Percentiles rank a stretch among this genome's conserved stretches.
Conservation (phyloP, 345 rosid species). For the Noccaea caerulescens region DNA sequence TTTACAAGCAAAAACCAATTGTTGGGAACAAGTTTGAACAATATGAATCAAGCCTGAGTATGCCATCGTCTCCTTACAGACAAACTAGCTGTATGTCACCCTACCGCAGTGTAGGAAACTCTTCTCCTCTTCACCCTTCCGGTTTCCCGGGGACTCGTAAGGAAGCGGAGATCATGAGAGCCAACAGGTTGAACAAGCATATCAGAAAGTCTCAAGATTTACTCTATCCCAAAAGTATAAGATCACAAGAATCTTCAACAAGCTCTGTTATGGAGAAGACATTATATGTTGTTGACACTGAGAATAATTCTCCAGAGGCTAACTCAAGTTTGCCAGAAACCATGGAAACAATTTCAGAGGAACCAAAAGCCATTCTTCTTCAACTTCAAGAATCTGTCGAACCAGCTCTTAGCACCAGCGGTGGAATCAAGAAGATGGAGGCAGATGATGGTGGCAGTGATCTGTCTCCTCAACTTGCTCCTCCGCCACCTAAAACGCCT, state of each 20-base stretch:
- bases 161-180: slow-evolving; percentile 58
- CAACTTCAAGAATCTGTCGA: slow-evolving; percentile 37
- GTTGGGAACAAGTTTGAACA: slow-evolving; percentile 50
- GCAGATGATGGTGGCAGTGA: slow-evolving; percentile 36
- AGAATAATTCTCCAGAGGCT: slow-evolving; percentile 36
- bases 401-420: slow-evolving; percentile 12
- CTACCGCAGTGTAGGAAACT: slow-evolving; percentile 57
- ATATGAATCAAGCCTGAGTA: slow-evolving; percentile 44
- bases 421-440: slow-evolving; percentile 31
- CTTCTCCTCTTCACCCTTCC: slow-evolving; percentile 60
- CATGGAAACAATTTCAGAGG: slow-evolving; percentile 13
- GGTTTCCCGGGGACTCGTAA: slow-evolving; percentile 63
- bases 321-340: slow-evolving; percentile 36
- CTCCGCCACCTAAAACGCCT: slow-evolving; percentile 73
- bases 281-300: slow-evolving; percentile 57
- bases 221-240: slow-evolving; percentile 45
- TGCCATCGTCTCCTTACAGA: slow-evolving; percentile 65
- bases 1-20: slow-evolving; percentile 43
- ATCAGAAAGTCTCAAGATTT: slow-evolving; percentile 57
- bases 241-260: slow-evolving; percentile 41
- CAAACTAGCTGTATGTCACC: slow-evolving; percentile 61
- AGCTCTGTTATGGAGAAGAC: slow-evolving; percentile 65
- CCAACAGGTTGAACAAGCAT: slow-evolving; percentile 51
- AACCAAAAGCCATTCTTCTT: slow-evolving; percentile 38
- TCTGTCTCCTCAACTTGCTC: slow-evolving; percentile 49